Conservation (phyloP, 345 rosid genomes). For the Diplotaxis tenuifolia region DNA sequence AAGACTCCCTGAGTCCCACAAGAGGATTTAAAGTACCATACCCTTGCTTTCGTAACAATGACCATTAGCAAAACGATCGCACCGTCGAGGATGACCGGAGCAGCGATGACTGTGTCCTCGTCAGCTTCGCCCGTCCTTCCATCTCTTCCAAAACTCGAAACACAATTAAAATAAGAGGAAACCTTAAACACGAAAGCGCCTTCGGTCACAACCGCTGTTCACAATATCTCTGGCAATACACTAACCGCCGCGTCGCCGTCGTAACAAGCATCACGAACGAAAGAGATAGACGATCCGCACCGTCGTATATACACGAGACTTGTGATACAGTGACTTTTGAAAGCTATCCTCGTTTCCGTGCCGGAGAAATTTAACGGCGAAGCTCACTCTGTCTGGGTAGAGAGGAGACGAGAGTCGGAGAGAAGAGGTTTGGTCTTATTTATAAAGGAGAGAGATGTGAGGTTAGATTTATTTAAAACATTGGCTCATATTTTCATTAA, state of each 20-base stretch:
- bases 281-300: background rate
- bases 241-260: conserved; percentile 15
- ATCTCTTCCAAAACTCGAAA: conserved; percentile 11
- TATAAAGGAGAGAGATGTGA: conserved; percentile 37
- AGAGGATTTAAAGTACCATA: too few relatives aligned
- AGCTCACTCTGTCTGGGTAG: background rate
- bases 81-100: conserved; percentile 80
- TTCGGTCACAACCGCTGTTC: conserved; percentile 35
- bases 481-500: too few relatives aligned
- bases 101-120: conserved; percentile 72
- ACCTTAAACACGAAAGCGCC: conserved; percentile 38
- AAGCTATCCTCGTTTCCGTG: background rate
- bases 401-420: background rate
- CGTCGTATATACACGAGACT: too few relatives aligned
- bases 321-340: background rate
- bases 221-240: conserved; percentile 40
- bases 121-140: too few relatives aligned
- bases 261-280: conserved; percentile 23
- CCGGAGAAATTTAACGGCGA: conserved; percentile 23
- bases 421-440: conserved; percentile 42
- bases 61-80: conserved; percentile 80
- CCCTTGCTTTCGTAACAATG: conserved; percentile 91
- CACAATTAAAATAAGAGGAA: background rate
- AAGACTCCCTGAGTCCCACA: conserved; percentile 77
- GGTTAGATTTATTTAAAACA: conserved; percentile 36